Conservation (phyloP, 805 yeast species). For the Metschnikowia kofuensis region DNA sequence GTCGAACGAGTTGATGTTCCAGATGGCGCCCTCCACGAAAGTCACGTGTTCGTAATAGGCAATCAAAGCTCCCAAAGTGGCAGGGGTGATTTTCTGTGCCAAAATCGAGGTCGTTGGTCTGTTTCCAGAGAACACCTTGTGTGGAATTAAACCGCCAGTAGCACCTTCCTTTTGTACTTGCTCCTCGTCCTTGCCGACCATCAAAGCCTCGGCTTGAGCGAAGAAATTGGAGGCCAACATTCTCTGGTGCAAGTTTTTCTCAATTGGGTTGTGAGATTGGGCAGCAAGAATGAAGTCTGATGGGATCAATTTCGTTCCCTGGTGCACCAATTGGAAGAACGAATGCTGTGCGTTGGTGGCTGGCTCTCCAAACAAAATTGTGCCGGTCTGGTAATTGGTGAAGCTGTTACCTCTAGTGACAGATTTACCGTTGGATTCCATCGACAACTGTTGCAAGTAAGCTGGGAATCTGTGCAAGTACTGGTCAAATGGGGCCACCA, state of each 20-base stretch:
- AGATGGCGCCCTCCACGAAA: slow-evolving; percentile 94
- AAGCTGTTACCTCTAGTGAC: slow-evolving; percentile 90
- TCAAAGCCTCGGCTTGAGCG: slow-evolving; percentile 96
- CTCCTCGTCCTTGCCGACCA: slow-evolving; percentile 89
- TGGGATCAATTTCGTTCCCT: slow-evolving; percentile 97
- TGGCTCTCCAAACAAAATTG: slow-evolving; percentile 96
- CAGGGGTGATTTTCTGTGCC: slow-evolving; percentile 95
- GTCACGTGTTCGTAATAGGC: slow-evolving; percentile 98
- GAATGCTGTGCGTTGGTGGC: slow-evolving; percentile 99
- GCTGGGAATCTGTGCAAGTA: slow-evolving; percentile 99
- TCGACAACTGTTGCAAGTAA: slow-evolving; percentile 94
- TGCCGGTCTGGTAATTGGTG: slow-evolving; percentile 93
- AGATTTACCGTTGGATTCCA: slow-evolving; percentile 99
- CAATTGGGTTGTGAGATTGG: slow-evolving; percentile 96
- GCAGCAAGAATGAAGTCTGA: slow-evolving; percentile 97
- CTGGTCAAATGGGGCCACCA: slow-evolving; percentile 98
- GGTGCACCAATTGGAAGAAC: slow-evolving; percentile 98
- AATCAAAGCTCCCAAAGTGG: slow-evolving; percentile 90
- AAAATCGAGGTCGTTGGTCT: slow-evolving; percentile 98
- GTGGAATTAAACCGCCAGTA: slow-evolving; percentile 82
- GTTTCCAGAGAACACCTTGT: slow-evolving; percentile 96
- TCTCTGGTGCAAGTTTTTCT: slow-evolving; percentile 88
- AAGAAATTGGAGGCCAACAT: slow-evolving; percentile 99
- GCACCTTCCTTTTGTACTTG: slow-evolving; percentile 89
- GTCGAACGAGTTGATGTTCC: slow-evolving; percentile 99